phyloP scores from a whole-genome alignment of 2,329 filamentous ascomycete species.

The Mycosphaerelloides madeirae region DNA sequence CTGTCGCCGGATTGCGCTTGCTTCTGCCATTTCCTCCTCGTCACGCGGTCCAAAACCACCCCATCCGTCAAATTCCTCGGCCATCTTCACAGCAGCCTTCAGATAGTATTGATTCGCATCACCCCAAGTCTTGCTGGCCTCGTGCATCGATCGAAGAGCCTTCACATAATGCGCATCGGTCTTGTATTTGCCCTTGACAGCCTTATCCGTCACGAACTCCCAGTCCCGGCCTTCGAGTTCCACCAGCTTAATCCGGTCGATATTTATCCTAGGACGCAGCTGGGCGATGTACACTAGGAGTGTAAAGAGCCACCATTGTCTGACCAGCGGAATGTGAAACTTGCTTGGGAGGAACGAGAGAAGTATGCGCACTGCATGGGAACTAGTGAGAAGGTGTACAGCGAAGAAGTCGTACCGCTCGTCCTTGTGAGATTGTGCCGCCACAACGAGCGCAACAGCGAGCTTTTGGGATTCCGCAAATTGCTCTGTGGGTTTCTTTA shows the following conservation, averaged over 20 bases:
- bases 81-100: slow-evolving; percentile 65
- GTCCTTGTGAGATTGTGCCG: slow-evolving; percentile 42
- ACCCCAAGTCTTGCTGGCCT: slow-evolving; percentile 69
- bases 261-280: slow-evolving; percentile 65
- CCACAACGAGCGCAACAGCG: slow-evolving; percentile 57
- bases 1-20: slow-evolving; percentile 5
- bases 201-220: slow-evolving; percentile 69
- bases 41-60: slow-evolving; percentile 39
- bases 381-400: slow-evolving; percentile 76
- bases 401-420: slow-evolving; percentile 76
- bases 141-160: slow-evolving; percentile 68
- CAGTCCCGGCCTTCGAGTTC: slow-evolving; percentile 65
- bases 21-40: slow-evolving; percentile 15
- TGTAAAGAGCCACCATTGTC: slow-evolving; percentile 86
- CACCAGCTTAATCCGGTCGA: slow-evolving; percentile 56
- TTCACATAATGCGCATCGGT: slow-evolving; percentile 84
- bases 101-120: slow-evolving; percentile 63
- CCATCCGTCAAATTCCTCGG: slow-evolving; percentile 70
- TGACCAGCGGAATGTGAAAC: slow-evolving; percentile 68
- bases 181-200: slow-evolving; percentile 61
- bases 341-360: slow-evolving; percentile 69
- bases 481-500: slow-evolving; percentile 64
- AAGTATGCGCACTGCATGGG: slow-evolving; percentile 81
- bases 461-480: slow-evolving; percentile 65
- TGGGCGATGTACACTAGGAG: slow-evolving; percentile 73